A percentile compares a stretch with the other conserved stretches of the same genome.
These are phyloP conservation scores for Isatis lusitanica DNA, from an alignment of 441 rosid genomes.

Conservation along the genomic window DNA sequence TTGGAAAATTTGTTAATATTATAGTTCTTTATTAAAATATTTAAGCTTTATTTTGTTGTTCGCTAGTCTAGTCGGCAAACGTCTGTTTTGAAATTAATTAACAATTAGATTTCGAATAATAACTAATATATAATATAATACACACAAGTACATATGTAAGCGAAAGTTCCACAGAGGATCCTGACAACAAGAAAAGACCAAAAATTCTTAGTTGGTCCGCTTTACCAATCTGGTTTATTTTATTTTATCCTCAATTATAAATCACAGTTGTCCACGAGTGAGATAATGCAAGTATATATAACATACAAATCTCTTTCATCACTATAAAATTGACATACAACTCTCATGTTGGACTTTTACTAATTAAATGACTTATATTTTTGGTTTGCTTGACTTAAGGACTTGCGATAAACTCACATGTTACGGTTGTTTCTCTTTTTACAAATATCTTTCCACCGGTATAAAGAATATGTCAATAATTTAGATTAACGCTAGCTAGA, in stretches of 20 bases:
- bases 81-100: background rate
- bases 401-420: background rate
- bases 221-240: slow-evolving; percentile 27
- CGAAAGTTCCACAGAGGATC: slow-evolving; percentile 31
- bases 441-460: background rate
- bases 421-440: background rate
- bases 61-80: slow-evolving; percentile 1
- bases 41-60: background rate
- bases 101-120: slow-evolving; percentile 7
- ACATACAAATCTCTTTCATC: slow-evolving; percentile 7
- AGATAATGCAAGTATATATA: slow-evolving; percentile 19
- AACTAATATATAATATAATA: background rate
- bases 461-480: background rate
- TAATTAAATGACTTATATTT: background rate
- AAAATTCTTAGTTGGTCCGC: slow-evolving; percentile 38
- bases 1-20: background rate
- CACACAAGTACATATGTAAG: slow-evolving; percentile 19
- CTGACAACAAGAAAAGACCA: slow-evolving; percentile 39
- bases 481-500: background rate
- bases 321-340: slow-evolving; percentile 2
- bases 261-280: slow-evolving; percentile 32
- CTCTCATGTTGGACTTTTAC: slow-evolving; percentile 18
- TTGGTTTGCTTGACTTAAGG: background rate
- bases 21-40: background rate
- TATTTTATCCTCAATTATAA: slow-evolving; percentile 20